Percentiles rank a stretch among this genome's conserved stretches.
phyloP scores from a whole-genome alignment of 345 rosid species.

The Melaleuca alternifolia region DNA sequence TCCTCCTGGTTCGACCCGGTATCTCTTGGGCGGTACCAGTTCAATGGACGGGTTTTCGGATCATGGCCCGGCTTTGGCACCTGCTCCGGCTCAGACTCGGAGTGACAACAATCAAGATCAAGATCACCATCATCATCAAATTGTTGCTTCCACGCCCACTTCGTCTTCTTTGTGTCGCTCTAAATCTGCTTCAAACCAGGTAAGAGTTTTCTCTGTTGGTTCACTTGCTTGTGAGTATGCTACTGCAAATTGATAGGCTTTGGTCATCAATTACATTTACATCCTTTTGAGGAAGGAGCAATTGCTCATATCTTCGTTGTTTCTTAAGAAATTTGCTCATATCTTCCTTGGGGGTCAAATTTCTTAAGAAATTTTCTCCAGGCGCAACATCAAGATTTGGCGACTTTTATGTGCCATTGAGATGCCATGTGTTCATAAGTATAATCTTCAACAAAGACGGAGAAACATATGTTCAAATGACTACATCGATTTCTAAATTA shows the following conservation, averaged over 20 bases:
- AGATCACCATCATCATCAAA: not conserved
- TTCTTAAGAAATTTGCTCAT: too few relatives aligned
- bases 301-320: not conserved
- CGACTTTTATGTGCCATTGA: too few relatives aligned
- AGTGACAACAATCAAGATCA: not conserved
- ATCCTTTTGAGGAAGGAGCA: not conserved
- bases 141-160: conserved; percentile 6
- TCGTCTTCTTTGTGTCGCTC: conserved; percentile 1
- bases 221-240: not conserved
- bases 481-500: too few relatives aligned
- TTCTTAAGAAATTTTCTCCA: too few relatives aligned
- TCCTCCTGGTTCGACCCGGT: conserved; percentile 23
- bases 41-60: conserved; percentile 7
- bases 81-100: not conserved
- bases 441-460: too few relatives aligned
- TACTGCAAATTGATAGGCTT: not conserved
- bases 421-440: too few relatives aligned
- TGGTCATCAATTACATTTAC: not conserved
- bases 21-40: conserved; percentile 12
- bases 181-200: conserved; percentile 18
- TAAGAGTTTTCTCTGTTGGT: not conserved
- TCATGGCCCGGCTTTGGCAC: conserved; percentile 6
- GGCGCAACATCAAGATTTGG: too few relatives aligned
- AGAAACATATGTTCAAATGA: too few relatives aligned
- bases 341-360: not conserved